Evolutionary conservation across 805 yeast genomes (phyloP).

Genomic region (Starmerella davenportii): DNA sequence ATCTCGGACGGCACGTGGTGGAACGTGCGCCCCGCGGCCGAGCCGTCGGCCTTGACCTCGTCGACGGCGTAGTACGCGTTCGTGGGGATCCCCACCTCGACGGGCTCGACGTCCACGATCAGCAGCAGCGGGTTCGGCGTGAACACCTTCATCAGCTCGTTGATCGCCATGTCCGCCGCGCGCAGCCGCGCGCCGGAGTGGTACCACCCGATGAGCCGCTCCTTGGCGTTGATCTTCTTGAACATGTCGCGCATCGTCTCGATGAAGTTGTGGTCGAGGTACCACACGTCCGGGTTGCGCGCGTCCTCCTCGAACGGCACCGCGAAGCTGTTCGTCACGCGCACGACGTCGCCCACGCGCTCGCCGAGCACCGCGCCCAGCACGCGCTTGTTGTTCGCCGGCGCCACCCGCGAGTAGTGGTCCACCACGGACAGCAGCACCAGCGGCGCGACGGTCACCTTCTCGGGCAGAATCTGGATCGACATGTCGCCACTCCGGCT

Average conservation of each 20-base stretch:
- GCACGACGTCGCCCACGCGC: slow-evolving; percentile 29
- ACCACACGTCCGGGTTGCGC: slow-evolving; percentile 83
- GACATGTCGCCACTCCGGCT: neutral
- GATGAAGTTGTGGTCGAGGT: slow-evolving; percentile 86
- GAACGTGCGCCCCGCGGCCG: slow-evolving; percentile 81
- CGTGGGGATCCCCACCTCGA: slow-evolving; percentile 79
- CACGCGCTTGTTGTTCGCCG: slow-evolving; percentile 59
- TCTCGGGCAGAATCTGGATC: slow-evolving; percentile 18
- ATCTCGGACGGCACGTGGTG: slow-evolving; percentile 81
- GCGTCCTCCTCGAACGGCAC: slow-evolving; percentile 97
- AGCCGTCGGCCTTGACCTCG: slow-evolving; percentile 90
- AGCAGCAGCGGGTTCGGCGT: slow-evolving; percentile 64
- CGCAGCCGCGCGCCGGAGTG: slow-evolving; percentile 91
- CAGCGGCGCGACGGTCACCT: slow-evolving; percentile 86
- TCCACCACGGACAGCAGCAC: slow-evolving; percentile 88
- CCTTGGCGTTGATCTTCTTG: slow-evolving; percentile 93
- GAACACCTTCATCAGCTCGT: slow-evolving; percentile 73
- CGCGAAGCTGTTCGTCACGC: slow-evolving; percentile 84
- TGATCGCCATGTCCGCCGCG: slow-evolving; percentile 75
- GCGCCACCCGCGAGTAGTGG: slow-evolving; percentile 77
- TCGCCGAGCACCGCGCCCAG: slow-evolving; percentile 81
- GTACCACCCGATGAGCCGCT: slow-evolving; percentile 95
- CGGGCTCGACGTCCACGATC: slow-evolving; percentile 80
- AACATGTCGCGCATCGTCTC: slow-evolving; percentile 97
- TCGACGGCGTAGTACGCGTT: slow-evolving; percentile 88